phyloP scores from a whole-genome alignment of 257 asterid genomes.

The Fraxinus pennsylvanica region DNA sequence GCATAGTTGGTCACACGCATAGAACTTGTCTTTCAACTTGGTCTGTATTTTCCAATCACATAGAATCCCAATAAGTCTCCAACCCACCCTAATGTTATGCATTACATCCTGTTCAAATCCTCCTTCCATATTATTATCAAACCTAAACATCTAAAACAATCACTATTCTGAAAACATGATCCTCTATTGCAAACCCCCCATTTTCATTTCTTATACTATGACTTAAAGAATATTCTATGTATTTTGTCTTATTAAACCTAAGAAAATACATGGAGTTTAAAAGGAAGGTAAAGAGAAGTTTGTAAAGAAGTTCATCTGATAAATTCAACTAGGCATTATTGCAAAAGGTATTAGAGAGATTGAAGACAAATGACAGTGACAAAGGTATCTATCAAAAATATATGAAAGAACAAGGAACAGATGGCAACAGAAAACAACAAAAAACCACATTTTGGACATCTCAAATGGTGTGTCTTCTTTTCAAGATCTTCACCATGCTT shows the following conservation, averaged over 20 bases:
- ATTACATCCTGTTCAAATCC: not conserved
- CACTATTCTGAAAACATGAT: not conserved
- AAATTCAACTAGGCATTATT: not conserved
- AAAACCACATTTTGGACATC: conserved; percentile 1
- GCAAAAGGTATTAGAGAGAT: not conserved
- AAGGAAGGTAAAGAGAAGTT: not conserved
- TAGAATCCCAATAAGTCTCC: not conserved
- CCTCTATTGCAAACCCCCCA: too few relatives aligned
- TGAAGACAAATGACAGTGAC: not conserved
- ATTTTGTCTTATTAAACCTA: not conserved
- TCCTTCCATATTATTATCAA: not conserved
- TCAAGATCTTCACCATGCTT: conserved; percentile 13
- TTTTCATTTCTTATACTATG: not conserved
- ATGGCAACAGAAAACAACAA: not conserved
- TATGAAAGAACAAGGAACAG: not conserved
- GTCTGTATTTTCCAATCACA: not conserved
- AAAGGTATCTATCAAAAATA: not conserved
- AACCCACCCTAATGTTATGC: not conserved
- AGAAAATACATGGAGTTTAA: not conserved
- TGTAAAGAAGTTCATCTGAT: not conserved
- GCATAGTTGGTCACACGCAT: not conserved
- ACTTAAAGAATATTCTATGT: not conserved
- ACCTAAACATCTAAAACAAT: not conserved
- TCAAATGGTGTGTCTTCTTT: not conserved
- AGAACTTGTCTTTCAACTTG: not conserved